Base-by-base conservation (phyloP, 2,329 filamentous ascomycete species). In the Venturia pyrina region DNA sequence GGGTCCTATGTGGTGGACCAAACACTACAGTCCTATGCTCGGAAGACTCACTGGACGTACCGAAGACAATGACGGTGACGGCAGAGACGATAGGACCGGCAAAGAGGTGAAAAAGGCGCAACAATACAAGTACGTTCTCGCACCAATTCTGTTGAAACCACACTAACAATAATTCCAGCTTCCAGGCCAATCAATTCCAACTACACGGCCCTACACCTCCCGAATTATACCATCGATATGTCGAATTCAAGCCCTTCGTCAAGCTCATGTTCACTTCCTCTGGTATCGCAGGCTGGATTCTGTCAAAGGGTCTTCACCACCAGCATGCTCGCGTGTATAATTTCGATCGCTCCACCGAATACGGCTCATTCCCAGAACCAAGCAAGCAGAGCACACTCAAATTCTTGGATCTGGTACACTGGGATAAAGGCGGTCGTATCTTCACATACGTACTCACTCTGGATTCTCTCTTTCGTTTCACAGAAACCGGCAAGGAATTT, bases 401-500 rank as follows among this genome's bases (percentile, higher is more conserved):
- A 69, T 96, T 98, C 72, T 82, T 98, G 11, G 89, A 92, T 67
- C 87, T 97, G 71, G 89, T 87, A 0, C 91, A 96, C 72, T 93
- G 89, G 73, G 92, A 93, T 72, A 85, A 95, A 71, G 93, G 91
- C 21, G 89, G 89, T 1, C 87, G 92, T 15, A 86, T 96, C 66
- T 97, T 95, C 73, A 98, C 93, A 28, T 98, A 97, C 71, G 88
- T 97, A 34, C 80, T 98, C 28, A 96, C 91, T 0, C 82, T 97
- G 7, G 93, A 98, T 72, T 89, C 89, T 5, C 82, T 93, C 64
- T 85, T 96, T 73, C 88, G 92, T 59, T 97, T 97, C 77, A 97
- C 93, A 0, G 93, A 97, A 76, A 98, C 93, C 0, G 93, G 93
- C 40, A 95, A 95, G 71, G 93, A 97, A 72, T 97, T 97, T 67